Conservation (phyloP, 139 green algal genomes). For the Coelastrella sp. region DNA sequence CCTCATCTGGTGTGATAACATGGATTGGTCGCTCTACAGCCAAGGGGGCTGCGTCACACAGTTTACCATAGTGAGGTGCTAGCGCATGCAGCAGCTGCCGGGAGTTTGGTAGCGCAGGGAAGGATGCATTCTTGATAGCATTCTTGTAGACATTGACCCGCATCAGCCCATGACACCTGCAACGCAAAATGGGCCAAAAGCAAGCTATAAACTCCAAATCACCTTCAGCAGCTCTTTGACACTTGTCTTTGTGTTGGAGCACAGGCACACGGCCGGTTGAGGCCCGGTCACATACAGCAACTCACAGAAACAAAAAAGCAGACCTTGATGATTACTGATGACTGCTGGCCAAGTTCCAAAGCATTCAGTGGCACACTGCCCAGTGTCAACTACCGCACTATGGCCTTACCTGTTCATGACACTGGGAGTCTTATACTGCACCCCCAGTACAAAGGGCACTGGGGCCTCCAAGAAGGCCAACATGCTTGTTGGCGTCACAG, state of each 20-base stretch:
- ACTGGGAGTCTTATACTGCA: slow-evolving; percentile 92
- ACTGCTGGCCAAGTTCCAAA: background rate
- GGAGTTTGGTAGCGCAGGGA: slow-evolving; percentile 60
- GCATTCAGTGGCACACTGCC: background rate
- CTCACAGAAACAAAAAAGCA: background rate
- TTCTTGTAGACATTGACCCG: slow-evolving; percentile 94
- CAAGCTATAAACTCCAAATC: background rate
- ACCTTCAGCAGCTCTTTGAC: background rate
- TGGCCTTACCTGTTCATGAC: slow-evolving; percentile 65
- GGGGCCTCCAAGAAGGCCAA: slow-evolving; percentile 79
- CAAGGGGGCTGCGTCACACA: slow-evolving; percentile 47
- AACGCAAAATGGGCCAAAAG: background rate
- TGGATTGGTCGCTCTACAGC: slow-evolving; percentile 51
- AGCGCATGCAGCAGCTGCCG: slow-evolving; percentile 63
- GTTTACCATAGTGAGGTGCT: slow-evolving; percentile 65
- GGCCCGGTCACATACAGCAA: background rate
- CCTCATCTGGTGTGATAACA: slow-evolving; percentile 55
- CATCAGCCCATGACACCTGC: slow-evolving; percentile 62
- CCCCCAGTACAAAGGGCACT: slow-evolving; percentile 87
- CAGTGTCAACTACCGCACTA: background rate
- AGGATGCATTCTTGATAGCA: slow-evolving; percentile 50
- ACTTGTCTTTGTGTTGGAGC: too few species aligned
- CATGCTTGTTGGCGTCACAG: slow-evolving; percentile 78
- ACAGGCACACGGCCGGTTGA: too few species aligned
- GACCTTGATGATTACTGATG: background rate